Evolutionary conservation across 75 land plant genomes (phyloP), one percentile per base, ranked within the genome.

Genomic region (Cryptomeria japonica): DNA sequence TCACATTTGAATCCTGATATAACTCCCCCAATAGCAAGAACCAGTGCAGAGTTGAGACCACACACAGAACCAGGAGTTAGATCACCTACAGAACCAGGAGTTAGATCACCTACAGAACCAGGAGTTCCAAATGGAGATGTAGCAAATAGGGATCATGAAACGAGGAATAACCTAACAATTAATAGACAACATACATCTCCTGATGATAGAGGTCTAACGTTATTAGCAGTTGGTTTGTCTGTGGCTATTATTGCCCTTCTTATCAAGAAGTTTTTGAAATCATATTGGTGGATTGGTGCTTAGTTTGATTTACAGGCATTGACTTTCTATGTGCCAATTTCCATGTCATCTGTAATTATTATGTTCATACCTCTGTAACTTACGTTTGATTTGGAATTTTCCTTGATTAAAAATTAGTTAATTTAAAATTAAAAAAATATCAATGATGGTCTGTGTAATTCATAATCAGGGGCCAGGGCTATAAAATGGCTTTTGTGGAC

Each of bases 161-260:
- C 3, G 46, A 36, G 90, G 72, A 15, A 55, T 86, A 47, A 85
- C 61, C 47, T 11, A 76, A 75, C 88, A 84, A 34, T 55, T 32
- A 72, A 28, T 58, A 85, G 87, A 82, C 89, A 58, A 42, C 95
- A 84, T 72, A 90, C 80, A 84, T 88, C 90, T 5, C 70, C 87
- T 86, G 89, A 90, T 85, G 96, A 95, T 90, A 88, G 88, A 22
- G 83, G 93, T 15, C 78, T 91, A 61, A 95, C 95, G 0, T 70
- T 92, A 83, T 83, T 93, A 80, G 96, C 96, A 3, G 90, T 94
- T 70, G 94, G 91, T 22, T 77, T 95, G 86, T 77, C 91, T 56
- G 78, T 94, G 72, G 96, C 96, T 16, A 95, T 95, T 55, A 61
- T 93, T 73, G 92, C 90, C 72, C 88, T 95, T 19, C 39, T 95